Conservation (phyloP, 441 rosid genomes). For the Adansonia madagascariensis region DNA sequence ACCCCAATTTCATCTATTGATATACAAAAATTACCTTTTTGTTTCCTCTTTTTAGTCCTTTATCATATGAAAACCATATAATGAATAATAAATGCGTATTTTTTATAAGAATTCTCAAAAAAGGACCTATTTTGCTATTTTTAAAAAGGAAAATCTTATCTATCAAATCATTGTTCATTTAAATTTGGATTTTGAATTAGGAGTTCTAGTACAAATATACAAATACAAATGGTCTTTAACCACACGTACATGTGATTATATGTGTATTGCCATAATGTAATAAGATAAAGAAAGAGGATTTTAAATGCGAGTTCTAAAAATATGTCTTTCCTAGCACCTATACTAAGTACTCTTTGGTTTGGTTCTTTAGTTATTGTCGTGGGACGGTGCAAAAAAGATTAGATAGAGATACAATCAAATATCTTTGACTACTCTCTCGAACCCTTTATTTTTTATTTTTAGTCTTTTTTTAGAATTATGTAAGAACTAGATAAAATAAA, state of each 20-base stretch:
- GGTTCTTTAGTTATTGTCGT: not conserved
- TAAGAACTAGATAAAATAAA: not conserved
- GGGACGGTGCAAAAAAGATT: not conserved
- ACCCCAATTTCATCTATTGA: too few species aligned
- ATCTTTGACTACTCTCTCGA: too few species aligned
- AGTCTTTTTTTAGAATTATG: too few species aligned
- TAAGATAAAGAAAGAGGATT: not conserved
- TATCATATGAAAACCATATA: too few species aligned
- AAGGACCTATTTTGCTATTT: too few species aligned
- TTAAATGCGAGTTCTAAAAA: not conserved
- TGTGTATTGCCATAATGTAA: not conserved
- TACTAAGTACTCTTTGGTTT: not conserved
- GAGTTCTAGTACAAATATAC: not conserved
- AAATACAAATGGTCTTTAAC: not conserved
- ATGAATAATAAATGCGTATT: too few species aligned
- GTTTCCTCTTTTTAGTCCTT: too few species aligned
- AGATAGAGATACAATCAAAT: not conserved
- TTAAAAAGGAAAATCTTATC: too few species aligned
- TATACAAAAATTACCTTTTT: too few species aligned
- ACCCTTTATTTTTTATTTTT: too few species aligned
- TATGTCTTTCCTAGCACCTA: not conserved
- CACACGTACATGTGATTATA: not conserved
- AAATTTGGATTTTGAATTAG: too few species aligned
- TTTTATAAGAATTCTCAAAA: too few species aligned
- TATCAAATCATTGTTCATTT: not conserved